Conservation (phyloP, 768 basidiomycete genomes). For the Leucosporidium scottii region DNA sequence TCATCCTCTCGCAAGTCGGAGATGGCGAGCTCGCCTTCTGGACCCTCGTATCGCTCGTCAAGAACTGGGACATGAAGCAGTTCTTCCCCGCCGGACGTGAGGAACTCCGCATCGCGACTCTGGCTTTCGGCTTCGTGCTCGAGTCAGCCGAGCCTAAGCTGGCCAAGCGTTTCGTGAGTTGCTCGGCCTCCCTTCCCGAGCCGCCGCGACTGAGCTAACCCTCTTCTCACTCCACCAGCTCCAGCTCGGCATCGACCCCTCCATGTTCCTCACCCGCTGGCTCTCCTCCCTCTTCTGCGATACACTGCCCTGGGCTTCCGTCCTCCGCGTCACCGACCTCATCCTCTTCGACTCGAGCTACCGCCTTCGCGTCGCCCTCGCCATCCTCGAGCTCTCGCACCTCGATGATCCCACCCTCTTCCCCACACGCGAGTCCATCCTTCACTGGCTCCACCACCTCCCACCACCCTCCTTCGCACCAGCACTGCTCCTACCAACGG, state of each 20-base stretch:
- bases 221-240: neutral
- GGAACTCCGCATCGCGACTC: conserved; percentile 12
- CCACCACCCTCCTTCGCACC: conserved; percentile 11
- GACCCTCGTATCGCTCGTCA: conserved; percentile 17
- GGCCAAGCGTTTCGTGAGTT: conserved; percentile 10
- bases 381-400: conserved; percentile 22
- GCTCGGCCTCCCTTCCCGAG: neutral
- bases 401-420: neutral
- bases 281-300: conserved; percentile 18
- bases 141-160: conserved; percentile 25
- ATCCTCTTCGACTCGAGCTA: conserved; percentile 20
- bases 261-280: conserved; percentile 12
- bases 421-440: conserved; percentile 12
- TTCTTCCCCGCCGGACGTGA: conserved; percentile 9
- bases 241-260: conserved; percentile 1
- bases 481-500: conserved; percentile 1
- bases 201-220: neutral
- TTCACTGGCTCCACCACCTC: conserved; percentile 16
- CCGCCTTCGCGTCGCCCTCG: conserved; percentile 18
- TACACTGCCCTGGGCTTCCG: conserved; percentile 12
- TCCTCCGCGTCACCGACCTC: conserved; percentile 21
- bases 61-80: conserved; percentile 10
- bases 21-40: conserved; percentile 17
- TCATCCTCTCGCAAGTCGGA: conserved; percentile 18
- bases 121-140: conserved; percentile 16